These are phyloP conservation scores for Rhododendron griersonianum DNA, from an alignment of 148 eudicot species.

Conservation along the genomic window DNA sequence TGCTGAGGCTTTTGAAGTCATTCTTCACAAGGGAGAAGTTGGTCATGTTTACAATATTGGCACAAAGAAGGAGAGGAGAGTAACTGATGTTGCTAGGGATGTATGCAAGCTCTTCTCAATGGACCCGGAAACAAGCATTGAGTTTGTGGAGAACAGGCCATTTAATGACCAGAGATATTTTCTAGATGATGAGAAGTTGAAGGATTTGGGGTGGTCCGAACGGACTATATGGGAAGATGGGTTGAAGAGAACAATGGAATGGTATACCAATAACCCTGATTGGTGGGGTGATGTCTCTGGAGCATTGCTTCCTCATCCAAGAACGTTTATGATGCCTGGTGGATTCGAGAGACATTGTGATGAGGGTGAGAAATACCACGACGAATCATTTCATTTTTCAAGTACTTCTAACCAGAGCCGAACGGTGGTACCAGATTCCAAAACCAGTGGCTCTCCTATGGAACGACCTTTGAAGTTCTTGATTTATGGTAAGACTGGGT, in stretches of 20 bases:
- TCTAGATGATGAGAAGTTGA: conserved; percentile 65
- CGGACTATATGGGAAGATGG: conserved; percentile 64
- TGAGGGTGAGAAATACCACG: conserved; percentile 23
- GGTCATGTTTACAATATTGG: conserved; percentile 69
- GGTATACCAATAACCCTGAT: conserved; percentile 51
- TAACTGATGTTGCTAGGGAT: conserved; percentile 60
- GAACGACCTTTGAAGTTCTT: conserved; percentile 43
- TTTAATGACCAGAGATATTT: conserved; percentile 72
- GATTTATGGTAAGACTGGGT: conserved; percentile 59
- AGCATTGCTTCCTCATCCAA: conserved; percentile 49
- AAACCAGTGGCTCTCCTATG: conserved; percentile 21
- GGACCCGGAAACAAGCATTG: conserved; percentile 46
- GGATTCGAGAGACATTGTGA: conserved; percentile 34
- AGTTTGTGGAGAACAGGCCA: conserved; percentile 66
- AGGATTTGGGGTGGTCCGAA: conserved; percentile 58
- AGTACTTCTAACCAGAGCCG: conserved; percentile 16
- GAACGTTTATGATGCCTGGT: conserved; percentile 53
- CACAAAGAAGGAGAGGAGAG: conserved; percentile 55
- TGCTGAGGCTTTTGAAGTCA: conserved; percentile 68
- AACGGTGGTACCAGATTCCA: conserved; percentile 27
- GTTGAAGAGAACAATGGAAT: conserved; percentile 56
- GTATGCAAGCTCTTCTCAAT: conserved; percentile 43
- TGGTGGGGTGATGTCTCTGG: conserved; percentile 74
- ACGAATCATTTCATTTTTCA: conserved; percentile 14
- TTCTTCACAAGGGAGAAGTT: conserved; percentile 72